A percentile compares a stretch with the other conserved stretches of the same genome.
Conservation (phyloP, 129 eudicot genomes). For the Dittrichia graveolens region DNA sequence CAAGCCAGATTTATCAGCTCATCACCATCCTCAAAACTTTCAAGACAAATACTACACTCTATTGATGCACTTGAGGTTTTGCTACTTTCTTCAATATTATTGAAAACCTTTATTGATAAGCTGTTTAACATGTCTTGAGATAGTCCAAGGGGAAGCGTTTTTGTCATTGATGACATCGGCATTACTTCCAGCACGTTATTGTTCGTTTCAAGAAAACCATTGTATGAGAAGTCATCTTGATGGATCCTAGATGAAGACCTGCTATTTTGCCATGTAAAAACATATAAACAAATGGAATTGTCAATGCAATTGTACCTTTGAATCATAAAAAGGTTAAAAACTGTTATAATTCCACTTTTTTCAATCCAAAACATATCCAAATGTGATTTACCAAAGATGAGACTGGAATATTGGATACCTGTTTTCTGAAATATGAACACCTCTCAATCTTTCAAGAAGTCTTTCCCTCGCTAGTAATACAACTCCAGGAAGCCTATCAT, state of each 20-base stretch:
- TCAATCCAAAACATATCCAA: background rate
- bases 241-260: slow-evolving; percentile 35
- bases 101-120: slow-evolving; percentile 44
- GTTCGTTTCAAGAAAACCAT: slow-evolving; percentile 37
- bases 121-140: slow-evolving; percentile 43
- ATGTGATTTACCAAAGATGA: background rate
- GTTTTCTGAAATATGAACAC: slow-evolving; percentile 54
- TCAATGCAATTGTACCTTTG: background rate
- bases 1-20: slow-evolving; percentile 59
- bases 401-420: slow-evolving; percentile 54
- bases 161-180: slow-evolving; percentile 29
- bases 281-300: background rate
- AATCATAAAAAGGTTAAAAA: too few relatives aligned
- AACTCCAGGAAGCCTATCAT: slow-evolving; percentile 83
- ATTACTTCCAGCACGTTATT: slow-evolving; percentile 41
- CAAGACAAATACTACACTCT: slow-evolving; percentile 92
- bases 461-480: slow-evolving; percentile 93
- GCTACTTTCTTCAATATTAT: slow-evolving; percentile 18
- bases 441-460: slow-evolving; percentile 77
- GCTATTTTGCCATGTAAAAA: slow-evolving; percentile 38
- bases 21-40: slow-evolving; percentile 64
- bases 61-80: slow-evolving; percentile 38
- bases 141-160: slow-evolving; percentile 56
- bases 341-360: too few relatives aligned
- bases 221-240: slow-evolving; percentile 24